These are phyloP conservation scores for Limonium bicolor DNA, from an alignment of 148 eudicot genomes.

Conservation along the genomic window DNA sequence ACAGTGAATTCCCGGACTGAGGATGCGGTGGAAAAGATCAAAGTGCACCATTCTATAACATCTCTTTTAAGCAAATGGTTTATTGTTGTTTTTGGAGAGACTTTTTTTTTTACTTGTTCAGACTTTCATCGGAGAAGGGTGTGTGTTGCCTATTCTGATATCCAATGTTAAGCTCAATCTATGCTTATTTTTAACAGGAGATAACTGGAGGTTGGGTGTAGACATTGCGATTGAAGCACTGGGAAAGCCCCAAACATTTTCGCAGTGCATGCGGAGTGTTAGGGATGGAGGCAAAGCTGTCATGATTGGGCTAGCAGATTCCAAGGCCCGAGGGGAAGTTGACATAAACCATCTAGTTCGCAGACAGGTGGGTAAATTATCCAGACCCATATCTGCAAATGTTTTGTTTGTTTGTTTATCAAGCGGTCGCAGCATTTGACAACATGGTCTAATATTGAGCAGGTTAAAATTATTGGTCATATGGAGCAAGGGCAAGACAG, in stretches of 20 bases:
- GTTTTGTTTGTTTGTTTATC: too few species aligned
- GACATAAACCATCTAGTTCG: conserved; percentile 99
- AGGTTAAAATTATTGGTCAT: conserved; percentile 98
- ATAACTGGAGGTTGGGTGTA: conserved; percentile 91
- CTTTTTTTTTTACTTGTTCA: too few species aligned
- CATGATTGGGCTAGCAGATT: conserved; percentile 85
- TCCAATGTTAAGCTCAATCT: not conserved
- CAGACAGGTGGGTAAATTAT: conserved; percentile 86
- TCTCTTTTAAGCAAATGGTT: conserved; percentile 3
- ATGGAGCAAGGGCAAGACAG: conserved; percentile 95
- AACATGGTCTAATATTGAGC: too few species aligned
- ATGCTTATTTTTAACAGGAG: conserved; percentile 33
- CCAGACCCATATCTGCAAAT: too few species aligned
- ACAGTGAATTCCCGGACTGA: conserved; percentile 53
- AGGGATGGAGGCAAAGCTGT: conserved; percentile 99
- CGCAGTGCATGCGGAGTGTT: conserved; percentile 88
- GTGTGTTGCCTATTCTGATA: too few species aligned
- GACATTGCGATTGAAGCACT: conserved; percentile 92
- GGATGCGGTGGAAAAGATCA: conserved; percentile 75
- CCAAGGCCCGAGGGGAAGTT: conserved; percentile 76
- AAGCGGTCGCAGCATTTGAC: too few species aligned
- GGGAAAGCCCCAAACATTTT: conserved; percentile 73
- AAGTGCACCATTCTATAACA: conserved; percentile 27
- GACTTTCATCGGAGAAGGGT: too few species aligned
- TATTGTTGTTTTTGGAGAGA: not conserved